Base-by-base conservation (phyloP, 2,329 filamentous ascomycete genomes). In the Ilyonectria robusta region DNA sequence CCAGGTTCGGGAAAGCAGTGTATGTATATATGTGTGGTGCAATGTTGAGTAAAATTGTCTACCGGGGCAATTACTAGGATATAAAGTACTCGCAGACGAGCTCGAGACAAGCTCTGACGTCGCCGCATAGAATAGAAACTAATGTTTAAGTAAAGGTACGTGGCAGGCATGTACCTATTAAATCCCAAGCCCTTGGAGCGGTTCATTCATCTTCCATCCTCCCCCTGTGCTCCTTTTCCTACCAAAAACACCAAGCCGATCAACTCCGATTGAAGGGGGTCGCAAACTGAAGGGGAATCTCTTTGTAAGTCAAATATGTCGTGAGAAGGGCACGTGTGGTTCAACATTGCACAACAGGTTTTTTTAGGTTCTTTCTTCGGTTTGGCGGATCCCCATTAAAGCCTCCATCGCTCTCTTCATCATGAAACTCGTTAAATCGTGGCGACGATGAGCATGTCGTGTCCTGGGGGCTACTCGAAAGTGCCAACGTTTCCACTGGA, bases 401-500 rank as follows among this genome's bases (percentile, higher is more conserved):
- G 62, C 56, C 70, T 64, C 69, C 60, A 40, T 69, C 64, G 46
- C 68, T 67, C 67, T 71, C 70, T 71, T 70, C 66, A 68, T 76
- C 72, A 65, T 76, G 64, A 62, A 77, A 77, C 75, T 81, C 79
- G 72, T 81, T 68, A 78, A 74, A 75, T 78, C 77, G 74, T 79
- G 75, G 73, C 67, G 76, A 76, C 72, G 75, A 73, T 72, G 73
- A 72, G 65, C 50, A 64, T 66, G 33, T 55, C 67, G 46, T 69
- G 29, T 66, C 65, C 47, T 37, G 19, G 35, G 33, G 56, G 57
- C 59, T 42, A 53, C 62, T 46, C 33, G 46, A 62, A 59, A 67
- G 47, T 26, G 47, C 62, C 63, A 61, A 57, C 60, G 70, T 69
- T 69, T 75, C 72, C 71, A 77, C 70, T 71, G 60, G 62, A 72